Conservation (phyloP, 139 green algal genomes). For the Tetratostichococcus sp. region DNA sequence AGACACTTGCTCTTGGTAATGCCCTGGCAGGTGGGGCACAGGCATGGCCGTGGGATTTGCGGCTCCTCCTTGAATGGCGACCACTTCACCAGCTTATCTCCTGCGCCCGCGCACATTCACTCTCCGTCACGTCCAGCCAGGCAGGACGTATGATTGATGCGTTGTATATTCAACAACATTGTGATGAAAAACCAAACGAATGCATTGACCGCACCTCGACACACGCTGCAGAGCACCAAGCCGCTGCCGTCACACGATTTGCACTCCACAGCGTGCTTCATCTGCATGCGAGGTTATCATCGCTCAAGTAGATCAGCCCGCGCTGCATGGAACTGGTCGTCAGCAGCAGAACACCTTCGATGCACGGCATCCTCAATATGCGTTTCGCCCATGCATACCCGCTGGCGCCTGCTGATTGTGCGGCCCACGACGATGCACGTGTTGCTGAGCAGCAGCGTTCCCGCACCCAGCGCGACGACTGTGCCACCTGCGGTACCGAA, state of each 20-base stretch:
- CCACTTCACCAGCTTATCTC: neutral
- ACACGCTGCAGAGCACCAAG: neutral
- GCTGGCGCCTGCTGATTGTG: neutral
- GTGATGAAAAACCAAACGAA: neutral
- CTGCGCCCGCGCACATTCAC: neutral
- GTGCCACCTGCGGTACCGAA: neutral
- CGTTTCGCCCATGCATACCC: neutral
- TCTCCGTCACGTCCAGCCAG: too few relatives aligned
- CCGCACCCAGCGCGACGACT: neutral
- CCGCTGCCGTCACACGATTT: neutral
- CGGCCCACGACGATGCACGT: neutral
- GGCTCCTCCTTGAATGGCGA: neutral
- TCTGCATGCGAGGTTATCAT: neutral
- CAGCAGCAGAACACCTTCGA: too few relatives aligned
- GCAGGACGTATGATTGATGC: too few relatives aligned
- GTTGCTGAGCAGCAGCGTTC: neutral
- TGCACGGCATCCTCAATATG: too few relatives aligned
- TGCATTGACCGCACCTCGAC: neutral
- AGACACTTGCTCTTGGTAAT: neutral
- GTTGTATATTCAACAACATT: neutral
- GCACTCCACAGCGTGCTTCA: neutral
- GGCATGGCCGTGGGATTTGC: neutral
- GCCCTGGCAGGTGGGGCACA: neutral
- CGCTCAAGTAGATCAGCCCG: too few relatives aligned
- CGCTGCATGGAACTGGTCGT: too few relatives aligned